Base-by-base conservation (phyloP, 192 early-diverging fungal species). In the Gigaspora rosea region DNA sequence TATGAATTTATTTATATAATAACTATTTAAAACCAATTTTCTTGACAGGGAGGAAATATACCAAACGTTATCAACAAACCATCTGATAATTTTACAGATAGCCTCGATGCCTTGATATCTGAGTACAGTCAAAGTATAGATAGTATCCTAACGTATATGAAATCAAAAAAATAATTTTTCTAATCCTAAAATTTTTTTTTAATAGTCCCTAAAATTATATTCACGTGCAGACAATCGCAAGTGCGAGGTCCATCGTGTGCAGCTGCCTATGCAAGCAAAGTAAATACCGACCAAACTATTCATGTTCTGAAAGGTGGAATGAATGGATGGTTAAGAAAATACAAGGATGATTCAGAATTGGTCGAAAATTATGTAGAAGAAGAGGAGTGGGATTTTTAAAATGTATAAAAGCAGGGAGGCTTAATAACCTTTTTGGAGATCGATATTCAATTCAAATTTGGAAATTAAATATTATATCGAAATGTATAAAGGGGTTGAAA, bases 191-290 rank as follows among this genome's bases (percentile, higher is more conserved):
- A 27, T 27, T 27, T 27, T 27, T 27, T n/a, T n/a, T n/a, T n/a
- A 27, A 27, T 27, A 27, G 27, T 27, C 27, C 27, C 27, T 27
- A 27, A 27, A 27, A 27, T 27, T 27, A 27, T 27, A 27, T 27
- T 27, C 27, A 27, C 27, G 2, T 71, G 22, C 20, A 27, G 11
- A 2, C 79, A 95, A 22, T 96, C 94, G 20, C 95, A 96, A 85
- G 88, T 90, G 6, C 87, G 93, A 61, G 93, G 92, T 4, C 92
- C 92, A 73, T 93, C 91, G 74, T 87, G 87, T 16, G 93, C 93
- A 3, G 80, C 85, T 20, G 87, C 88, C 15, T 93, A 91, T 80
- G 79, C 68, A 0, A 88, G 91, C 41, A 78, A 84, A 4, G 71
- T 87, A 46, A 65, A 63, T 32, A 67, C 74, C 8, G 58, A 71